Percentiles rank a stretch among this genome's conserved stretches.
Evolutionary conservation across 352 stramenopile species (phyloP).

Genomic region (Pythium folliculosum): DNA sequence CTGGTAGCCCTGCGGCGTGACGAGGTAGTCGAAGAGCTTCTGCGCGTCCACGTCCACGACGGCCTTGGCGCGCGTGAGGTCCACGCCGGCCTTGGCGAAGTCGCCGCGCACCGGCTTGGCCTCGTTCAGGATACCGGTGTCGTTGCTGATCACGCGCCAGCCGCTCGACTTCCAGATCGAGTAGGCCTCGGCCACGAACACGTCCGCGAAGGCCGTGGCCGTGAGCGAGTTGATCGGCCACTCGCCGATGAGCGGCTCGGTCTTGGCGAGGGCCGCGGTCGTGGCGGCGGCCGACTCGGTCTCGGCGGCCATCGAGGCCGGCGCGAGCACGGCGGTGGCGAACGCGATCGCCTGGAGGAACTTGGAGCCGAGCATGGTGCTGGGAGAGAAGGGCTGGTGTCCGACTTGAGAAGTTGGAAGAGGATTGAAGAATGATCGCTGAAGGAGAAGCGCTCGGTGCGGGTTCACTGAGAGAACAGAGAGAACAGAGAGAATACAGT

Average conservation of each 20-base stretch:
- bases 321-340: constrained; percentile 5
- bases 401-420: constrained; percentile 20
- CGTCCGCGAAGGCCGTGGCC: constrained; percentile 27
- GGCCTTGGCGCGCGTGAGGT: constrained; percentile 30
- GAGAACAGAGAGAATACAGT: neutral
- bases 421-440: constrained; percentile 26
- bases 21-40: constrained; percentile 38
- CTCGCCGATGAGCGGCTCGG: constrained; percentile 32
- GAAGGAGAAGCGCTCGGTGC: neutral
- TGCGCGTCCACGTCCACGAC: constrained; percentile 33
- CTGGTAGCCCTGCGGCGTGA: constrained; percentile 34
- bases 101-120: constrained; percentile 34
- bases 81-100: constrained; percentile 29
- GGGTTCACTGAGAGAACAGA: too few relatives aligned
- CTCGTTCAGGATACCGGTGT: constrained; percentile 35
- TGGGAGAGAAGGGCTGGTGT: neutral
- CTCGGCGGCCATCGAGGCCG: neutral
- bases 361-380: constrained; percentile 31
- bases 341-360: constrained; percentile 20
- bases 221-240: constrained; percentile 24
- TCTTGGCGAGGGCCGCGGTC: neutral
- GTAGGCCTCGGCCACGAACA: constrained; percentile 32
- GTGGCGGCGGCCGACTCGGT: neutral
- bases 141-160: constrained; percentile 35
- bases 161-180: constrained; percentile 32